phyloP scores from a whole-genome alignment of 805 yeast genomes.

The Wickerhamiella brachini region DNA sequence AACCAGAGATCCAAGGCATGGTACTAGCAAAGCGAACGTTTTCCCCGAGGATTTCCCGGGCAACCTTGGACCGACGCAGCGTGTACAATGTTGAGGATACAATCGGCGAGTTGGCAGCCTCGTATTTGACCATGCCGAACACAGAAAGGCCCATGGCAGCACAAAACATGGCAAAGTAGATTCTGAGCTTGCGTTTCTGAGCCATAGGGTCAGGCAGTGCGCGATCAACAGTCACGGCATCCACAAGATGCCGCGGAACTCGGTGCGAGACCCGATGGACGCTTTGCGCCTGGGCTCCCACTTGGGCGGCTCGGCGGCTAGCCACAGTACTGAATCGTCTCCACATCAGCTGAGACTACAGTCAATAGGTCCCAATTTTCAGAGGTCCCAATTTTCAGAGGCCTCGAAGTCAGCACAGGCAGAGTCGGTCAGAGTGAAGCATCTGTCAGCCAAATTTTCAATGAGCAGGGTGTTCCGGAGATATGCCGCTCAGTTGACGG shows the following conservation, averaged over 20 bases:
- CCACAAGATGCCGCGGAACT: neutral
- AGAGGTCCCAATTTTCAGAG: neutral
- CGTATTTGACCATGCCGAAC: conserved; percentile 75
- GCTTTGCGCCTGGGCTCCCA: neutral
- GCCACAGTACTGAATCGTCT: neutral
- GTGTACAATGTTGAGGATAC: conserved; percentile 77
- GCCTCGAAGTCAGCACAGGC: neutral
- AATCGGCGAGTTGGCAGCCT: conserved; percentile 79
- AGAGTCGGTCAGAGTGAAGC: neutral
- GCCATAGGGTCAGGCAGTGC: conserved; percentile 50
- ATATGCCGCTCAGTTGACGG: conserved; percentile 21
- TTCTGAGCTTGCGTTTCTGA: conserved; percentile 37
- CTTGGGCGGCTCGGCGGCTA: neutral
- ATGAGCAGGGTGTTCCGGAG: neutral
- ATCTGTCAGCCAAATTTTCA: neutral
- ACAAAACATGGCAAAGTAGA: conserved; percentile 42
- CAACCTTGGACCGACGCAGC: conserved; percentile 57
- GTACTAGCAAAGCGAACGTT: conserved; percentile 59
- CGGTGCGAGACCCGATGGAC: neutral
- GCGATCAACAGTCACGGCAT: conserved; percentile 51
- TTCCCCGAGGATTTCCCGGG: conserved; percentile 53
- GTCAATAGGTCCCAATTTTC: neutral
- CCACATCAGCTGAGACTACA: neutral
- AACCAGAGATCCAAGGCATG: conserved; percentile 85
- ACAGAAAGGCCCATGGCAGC: conserved; percentile 41